Base-by-base conservation (phyloP, 2,329 filamentous ascomycete species). In the Orbilia quercus region DNA sequence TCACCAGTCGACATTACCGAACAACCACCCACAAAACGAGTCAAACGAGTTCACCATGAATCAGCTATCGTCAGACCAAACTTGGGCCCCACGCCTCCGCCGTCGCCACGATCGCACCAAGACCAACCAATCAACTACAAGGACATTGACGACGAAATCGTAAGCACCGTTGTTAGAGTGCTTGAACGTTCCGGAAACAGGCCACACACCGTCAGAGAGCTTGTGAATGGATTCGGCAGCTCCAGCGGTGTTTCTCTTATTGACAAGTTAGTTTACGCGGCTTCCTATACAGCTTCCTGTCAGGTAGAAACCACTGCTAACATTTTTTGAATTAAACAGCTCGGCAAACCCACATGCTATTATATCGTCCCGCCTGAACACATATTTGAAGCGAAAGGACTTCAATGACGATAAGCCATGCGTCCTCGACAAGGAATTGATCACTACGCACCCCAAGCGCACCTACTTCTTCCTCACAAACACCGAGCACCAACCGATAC, bases 391-490 rank as follows among this genome's bases (percentile, higher is more conserved):
- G 83, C 91, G 95, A 76, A 72, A 72, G 59, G 82, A 91, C 62
- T 92, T 90, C 93, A 91, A 88, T 25, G 87, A 90, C 6, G 82
- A 89, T 57, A 85, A 89, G 55, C 91, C 90, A 59, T 98, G 95
- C 81, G 94, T 95, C 2, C 83, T 98, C 63, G 91, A 91, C 57
- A 98, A 98, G 82, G 92, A 96, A 81, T 87, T 97, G 62, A 92
- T 97, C 80, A 89, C 91, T 42, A 90, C 94, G 44, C 94, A 98
- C 80, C 95, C 95, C 18, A 90, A 94, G 79, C 91, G 95, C 81
- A 93, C 96, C 50, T 98, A 96, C 84, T 98, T 96, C 82, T 98
- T 93, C 82, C 87, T 99, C 72, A 96, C 92, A 40, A 96, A 91
- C n/a, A 90, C 86, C 79, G 88, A 91, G 50, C 91, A 90, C 79